Percentiles rank a stretch among this genome's conserved stretches.
Conservation (phyloP, 2,329 filamentous ascomycete species). For the Didymella exigua region DNA sequence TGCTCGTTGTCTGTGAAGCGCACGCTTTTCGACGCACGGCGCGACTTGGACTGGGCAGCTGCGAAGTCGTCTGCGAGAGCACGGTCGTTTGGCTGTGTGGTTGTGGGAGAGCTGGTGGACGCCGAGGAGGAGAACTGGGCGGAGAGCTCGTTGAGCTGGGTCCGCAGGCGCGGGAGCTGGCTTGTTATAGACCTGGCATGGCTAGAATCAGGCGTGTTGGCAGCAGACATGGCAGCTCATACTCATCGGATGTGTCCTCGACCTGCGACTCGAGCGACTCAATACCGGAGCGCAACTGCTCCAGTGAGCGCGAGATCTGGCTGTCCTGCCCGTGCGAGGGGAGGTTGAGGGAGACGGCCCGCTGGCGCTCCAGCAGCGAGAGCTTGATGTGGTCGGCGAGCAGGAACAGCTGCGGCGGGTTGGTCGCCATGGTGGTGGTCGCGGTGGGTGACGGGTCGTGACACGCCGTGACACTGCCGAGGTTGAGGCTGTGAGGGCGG, state of each 20-base stretch:
- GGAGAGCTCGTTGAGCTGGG: constrained; percentile 77
- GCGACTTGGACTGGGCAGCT: constrained; percentile 46
- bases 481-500: neutral
- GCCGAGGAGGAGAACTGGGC: constrained; percentile 70
- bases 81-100: constrained; percentile 53
- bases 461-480: neutral
- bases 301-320: constrained; percentile 85
- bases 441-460: neutral
- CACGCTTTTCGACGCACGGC: constrained; percentile 69
- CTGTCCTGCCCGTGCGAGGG: constrained; percentile 82
- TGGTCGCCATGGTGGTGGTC: constrained; percentile 47
- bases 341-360: constrained; percentile 80
- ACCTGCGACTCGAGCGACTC: constrained; percentile 69
- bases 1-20: constrained; percentile 72
- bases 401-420: constrained; percentile 79
- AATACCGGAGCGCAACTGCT: constrained; percentile 83
- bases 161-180: constrained; percentile 70
- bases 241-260: constrained; percentile 64
- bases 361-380: constrained; percentile 87
- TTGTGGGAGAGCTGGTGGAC: constrained; percentile 44
- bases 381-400: constrained; percentile 97
- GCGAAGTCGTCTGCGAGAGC: constrained; percentile 46
- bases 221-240: constrained; percentile 13
- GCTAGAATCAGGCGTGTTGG: neutral
- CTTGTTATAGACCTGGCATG: constrained; percentile 49